Base-by-base conservation (phyloP, 441 rosid species). In the Populus hybrid region DNA sequence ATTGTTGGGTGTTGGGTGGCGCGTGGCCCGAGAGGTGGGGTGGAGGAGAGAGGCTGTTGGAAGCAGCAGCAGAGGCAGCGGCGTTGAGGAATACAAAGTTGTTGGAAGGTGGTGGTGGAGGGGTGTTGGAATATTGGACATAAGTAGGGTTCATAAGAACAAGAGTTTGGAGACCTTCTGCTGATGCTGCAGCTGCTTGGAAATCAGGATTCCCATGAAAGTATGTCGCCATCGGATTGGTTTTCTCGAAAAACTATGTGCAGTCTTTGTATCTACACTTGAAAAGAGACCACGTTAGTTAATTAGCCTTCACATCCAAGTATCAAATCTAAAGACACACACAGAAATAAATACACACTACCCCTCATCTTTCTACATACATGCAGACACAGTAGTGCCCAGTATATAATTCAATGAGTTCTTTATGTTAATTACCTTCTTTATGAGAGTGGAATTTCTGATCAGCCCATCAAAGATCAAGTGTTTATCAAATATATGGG, bases 91-190 rank as follows among this genome's bases (percentile, higher is more conserved):
- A 50, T 16, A 50, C 59, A 50, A 77, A 54, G 78, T 70, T 35
- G 81, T 65, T 79, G 28, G 86, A 40, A 10, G 83, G 76, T 12
- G 84, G 83, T 16, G 82, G 82, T 9, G 84, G 79, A 59, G 82
- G 81, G 50, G 83, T 76, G 80, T 87, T 88, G 54, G 97, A 85
- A 82, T 90, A 92, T 42, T 90, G 98, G 82, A 90, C 94, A 79
- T 95, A 95, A 32, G 90, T 82, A 32, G 99, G 98, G 88, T 95
- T 95, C 98, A 95, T 95, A 76, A 95, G 93, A 24, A 93, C 87
- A 63, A 95, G 95, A 81, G 99, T 95, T 76, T 95, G 99, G 6
- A 95, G 85, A 18, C 94, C 98, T 78, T 92, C 97, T 9, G 82
- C 73, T 8, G 76, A 64, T 3, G 80, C 75, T 36, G 73, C 28